Base-by-base conservation (phyloP, 495 filamentous ascomycete species). In the Bacidia rubella region DNA sequence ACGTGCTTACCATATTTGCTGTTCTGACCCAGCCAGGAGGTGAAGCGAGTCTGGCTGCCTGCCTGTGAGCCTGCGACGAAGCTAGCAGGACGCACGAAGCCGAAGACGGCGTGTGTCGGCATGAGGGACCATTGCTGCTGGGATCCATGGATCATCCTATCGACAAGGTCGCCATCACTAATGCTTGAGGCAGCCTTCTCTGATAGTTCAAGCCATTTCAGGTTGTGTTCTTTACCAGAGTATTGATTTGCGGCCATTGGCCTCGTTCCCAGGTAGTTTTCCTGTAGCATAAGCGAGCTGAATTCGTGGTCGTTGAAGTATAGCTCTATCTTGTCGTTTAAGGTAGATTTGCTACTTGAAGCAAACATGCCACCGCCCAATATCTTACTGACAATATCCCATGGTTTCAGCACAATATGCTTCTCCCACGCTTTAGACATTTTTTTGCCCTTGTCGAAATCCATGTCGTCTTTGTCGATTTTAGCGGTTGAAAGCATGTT, bases 271-370 rank as follows among this genome's bases (percentile, higher is more conserved):
- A 99, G 71, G 59, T 97, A 99, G 60, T 99, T 97, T 65, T 99
- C 92, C 63, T 99, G 90, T 54, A 99, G 78, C 93, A 99, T 97
- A 48, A 99, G 66, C 60, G 82, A 86, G 61, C 86, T 94, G 65
- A 96, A 90, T 60, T 99, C 92, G 60, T 96, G 90, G 58, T 99
- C 92, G 62, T 97, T 95, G 74, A 99, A 99, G 67, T 99, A 99
- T 1, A 99, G 80, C 67, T 97, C 90, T 53, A 89, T 89, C 70
- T 99, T 99, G 64, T 99, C 90, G 61, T 95, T 96, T 44, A 97
- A 69, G 0, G 87, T 90, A 7, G 84, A 70, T 53, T 82, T 93
- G 66, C 85, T 90, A 51, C 76, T 79, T 11, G 77, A 76, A 38
- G 82, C 77, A 60, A 96, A 99, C 70, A 94, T 80, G 48, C 86